A percentile compares a stretch with the other conserved stretches of the same genome.
These are phyloP conservation scores for Wallacemonas sp. DNA, from an alignment of 208 protist species.

Conservation along the genomic window DNA sequence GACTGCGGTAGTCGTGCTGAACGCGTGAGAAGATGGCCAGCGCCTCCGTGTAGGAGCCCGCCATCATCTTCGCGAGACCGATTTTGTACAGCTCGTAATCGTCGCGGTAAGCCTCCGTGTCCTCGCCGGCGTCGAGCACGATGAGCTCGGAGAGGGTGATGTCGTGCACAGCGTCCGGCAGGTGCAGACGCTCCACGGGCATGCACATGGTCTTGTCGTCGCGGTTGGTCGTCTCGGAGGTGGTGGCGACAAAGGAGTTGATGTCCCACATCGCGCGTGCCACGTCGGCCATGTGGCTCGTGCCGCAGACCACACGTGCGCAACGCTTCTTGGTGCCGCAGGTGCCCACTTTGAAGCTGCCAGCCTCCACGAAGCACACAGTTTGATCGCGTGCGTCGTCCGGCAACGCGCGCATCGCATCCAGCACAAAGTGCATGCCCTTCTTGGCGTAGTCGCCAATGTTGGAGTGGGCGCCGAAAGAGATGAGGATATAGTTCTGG, in stretches of 20 bases:
- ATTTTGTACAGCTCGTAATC: slow-evolving; percentile 16
- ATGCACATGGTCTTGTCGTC: slow-evolving; percentile 31
- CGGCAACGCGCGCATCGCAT: slow-evolving; percentile 40
- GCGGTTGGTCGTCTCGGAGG: slow-evolving; percentile 43
- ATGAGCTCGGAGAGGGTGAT: slow-evolving; percentile 62
- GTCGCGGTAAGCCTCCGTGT: not conserved
- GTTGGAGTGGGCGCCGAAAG: slow-evolving; percentile 65
- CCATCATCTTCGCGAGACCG: slow-evolving; percentile 10
- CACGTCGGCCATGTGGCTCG: slow-evolving; percentile 41
- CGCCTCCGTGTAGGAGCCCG: slow-evolving; percentile 8
- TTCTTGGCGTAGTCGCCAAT: slow-evolving; percentile 60
- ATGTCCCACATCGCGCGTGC: slow-evolving; percentile 55
- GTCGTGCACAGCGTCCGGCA: slow-evolving; percentile 35
- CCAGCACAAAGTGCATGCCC: slow-evolving; percentile 61
- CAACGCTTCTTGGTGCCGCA: slow-evolving; percentile 49
- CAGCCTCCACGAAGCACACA: slow-evolving; percentile 58
- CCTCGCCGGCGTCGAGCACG: not conserved
- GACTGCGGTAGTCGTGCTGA: slow-evolving; percentile 9
- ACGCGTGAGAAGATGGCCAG: slow-evolving; percentile 4
- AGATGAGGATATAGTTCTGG: slow-evolving; percentile 54
- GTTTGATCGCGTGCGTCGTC: slow-evolving; percentile 35
- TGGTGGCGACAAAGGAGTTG: slow-evolving; percentile 60
- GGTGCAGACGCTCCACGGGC: slow-evolving; percentile 55
- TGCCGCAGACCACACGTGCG: slow-evolving; percentile 43
- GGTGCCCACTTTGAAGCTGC: slow-evolving; percentile 72